Evolutionary conservation across 305 asterid species (phyloP).

Genomic region (Fraxinus sp.): DNA sequence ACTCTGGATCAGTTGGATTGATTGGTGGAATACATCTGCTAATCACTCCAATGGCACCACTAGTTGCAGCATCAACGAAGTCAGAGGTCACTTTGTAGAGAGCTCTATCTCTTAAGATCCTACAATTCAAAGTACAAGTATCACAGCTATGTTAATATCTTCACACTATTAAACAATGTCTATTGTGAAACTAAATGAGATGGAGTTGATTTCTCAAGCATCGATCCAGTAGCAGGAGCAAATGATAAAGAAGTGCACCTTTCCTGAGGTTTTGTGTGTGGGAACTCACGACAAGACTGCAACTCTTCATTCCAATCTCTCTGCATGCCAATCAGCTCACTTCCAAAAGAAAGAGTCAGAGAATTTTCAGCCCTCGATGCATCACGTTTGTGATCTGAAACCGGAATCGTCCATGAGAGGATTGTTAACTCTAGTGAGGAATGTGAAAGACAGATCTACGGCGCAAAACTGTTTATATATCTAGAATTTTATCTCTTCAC

Average conservation of each 20-base stretch:
- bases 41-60: slow-evolving; percentile 92
- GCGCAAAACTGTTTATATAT: neutral
- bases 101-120: slow-evolving; percentile 91
- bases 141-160: neutral
- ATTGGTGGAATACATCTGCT: slow-evolving; percentile 91
- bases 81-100: slow-evolving; percentile 80
- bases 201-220: slow-evolving; percentile 6
- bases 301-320: slow-evolving; percentile 97
- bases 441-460: neutral
- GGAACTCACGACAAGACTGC: slow-evolving; percentile 92
- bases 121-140: slow-evolving; percentile 28
- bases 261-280: slow-evolving; percentile 76
- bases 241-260: slow-evolving; percentile 43
- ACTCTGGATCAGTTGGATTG: slow-evolving; percentile 97
- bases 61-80: slow-evolving; percentile 91
- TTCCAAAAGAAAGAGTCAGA: slow-evolving; percentile 78
- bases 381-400: slow-evolving; percentile 87
- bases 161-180: neutral
- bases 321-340: slow-evolving; percentile 97
- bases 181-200: slow-evolving; percentile 2
- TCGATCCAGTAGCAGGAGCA: slow-evolving; percentile 14
- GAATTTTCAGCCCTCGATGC: slow-evolving; percentile 93
- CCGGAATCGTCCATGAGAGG: slow-evolving; percentile 18
- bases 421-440: slow-evolving; percentile 10
- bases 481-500: neutral